These are phyloP conservation scores for Conticribra weissflogii DNA, from an alignment of 108 stramenopile genomes.

Conservation along the genomic window DNA sequence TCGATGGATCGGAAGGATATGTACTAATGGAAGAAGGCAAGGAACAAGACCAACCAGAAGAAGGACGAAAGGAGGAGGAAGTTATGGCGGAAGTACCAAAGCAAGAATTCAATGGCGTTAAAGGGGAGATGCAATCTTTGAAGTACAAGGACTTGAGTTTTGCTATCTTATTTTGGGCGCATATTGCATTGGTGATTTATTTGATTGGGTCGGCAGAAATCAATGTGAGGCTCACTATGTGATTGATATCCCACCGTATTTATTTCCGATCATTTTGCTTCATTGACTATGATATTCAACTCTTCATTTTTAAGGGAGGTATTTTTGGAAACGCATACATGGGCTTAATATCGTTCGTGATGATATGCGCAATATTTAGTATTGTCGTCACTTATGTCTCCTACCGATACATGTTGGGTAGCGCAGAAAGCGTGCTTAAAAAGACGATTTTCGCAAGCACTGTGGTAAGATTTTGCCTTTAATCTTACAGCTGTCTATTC, in stretches of 20 bases:
- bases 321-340: neutral
- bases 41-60: neutral
- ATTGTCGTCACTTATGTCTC: neutral
- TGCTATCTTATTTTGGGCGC: neutral
- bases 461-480: neutral
- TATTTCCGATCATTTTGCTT: too few relatives aligned
- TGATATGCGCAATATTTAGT: neutral
- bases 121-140: neutral
- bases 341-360: neutral
- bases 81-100: neutral
- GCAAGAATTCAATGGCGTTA: neutral
- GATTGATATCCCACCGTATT: too few relatives aligned
- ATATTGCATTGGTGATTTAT: neutral
- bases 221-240: too few relatives aligned
- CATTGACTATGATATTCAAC: too few relatives aligned
- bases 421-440: slow-evolving; percentile 31
- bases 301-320: neutral
- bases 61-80: neutral
- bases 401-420: slow-evolving; percentile 4
- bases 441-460: slow-evolving; percentile 26
- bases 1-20: too few relatives aligned
- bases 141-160: slow-evolving; percentile 12
- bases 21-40: neutral
- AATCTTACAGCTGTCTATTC: neutral
- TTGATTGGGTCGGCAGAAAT: neutral